Conservation (phyloP, 306 rosid genomes). For the Mucuna pruriens region DNA sequence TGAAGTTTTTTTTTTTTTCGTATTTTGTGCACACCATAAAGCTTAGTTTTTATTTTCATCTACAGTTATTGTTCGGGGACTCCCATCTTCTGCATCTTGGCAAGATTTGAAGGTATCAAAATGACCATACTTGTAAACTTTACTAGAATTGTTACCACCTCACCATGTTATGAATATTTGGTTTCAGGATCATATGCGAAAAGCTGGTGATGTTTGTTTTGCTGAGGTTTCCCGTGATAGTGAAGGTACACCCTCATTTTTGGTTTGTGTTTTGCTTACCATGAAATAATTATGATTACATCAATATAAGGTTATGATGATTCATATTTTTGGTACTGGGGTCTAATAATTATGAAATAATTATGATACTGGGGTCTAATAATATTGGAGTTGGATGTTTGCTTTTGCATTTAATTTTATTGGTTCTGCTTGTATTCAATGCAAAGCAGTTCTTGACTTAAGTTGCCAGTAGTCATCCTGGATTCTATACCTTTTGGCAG, state of each 20-base stretch:
- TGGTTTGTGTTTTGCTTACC: constrained; percentile 20
- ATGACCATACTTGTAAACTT: constrained; percentile 9
- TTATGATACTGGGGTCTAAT: neutral
- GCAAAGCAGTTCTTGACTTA: neutral
- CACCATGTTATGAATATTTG: constrained; percentile 13
- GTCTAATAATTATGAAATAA: neutral
- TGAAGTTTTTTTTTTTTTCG: neutral
- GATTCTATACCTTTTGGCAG: neutral
- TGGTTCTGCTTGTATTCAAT: neutral
- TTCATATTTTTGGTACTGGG: neutral
- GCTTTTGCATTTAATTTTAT: neutral
- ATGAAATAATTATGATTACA: neutral
- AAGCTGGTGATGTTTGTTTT: constrained; percentile 99
- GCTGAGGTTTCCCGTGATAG: constrained; percentile 98
- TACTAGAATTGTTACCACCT: neutral
- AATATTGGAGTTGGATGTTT: neutral
- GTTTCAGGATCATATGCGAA: constrained; percentile 98
- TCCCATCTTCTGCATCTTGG: constrained; percentile 99
- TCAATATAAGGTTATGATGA: neutral
- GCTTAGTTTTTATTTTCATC: constrained; percentile 15
- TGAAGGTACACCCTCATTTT: constrained; percentile 63
- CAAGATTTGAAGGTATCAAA: constrained; percentile 90
- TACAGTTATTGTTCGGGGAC: constrained; percentile 94
- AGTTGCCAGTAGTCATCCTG: neutral
- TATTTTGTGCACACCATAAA: neutral